These are phyloP conservation scores for Hordeum pubiflorum DNA, from an alignment of 202 grass and related monocot species.

Conservation along the genomic window DNA sequence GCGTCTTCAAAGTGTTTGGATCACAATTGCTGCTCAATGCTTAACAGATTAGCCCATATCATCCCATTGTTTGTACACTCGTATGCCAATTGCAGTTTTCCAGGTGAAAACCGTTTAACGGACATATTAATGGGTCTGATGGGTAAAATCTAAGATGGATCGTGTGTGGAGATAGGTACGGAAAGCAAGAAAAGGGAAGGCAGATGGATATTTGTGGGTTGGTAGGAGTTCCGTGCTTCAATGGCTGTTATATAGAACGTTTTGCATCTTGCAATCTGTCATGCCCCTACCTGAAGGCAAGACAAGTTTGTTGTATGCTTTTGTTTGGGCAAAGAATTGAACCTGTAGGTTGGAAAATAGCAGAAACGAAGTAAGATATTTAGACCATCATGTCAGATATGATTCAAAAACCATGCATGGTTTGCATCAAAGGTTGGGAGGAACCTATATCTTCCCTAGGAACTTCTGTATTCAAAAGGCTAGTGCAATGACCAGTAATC, in stretches of 20 bases:
- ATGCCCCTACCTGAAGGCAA: not conserved
- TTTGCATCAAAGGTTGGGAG: not conserved
- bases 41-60: not conserved
- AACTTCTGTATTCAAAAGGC: not conserved
- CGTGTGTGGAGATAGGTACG: not conserved
- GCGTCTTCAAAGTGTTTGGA: not conserved
- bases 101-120: not conserved
- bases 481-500: not conserved
- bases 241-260: not conserved
- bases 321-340: not conserved
- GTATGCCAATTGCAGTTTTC: not conserved
- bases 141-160: not conserved
- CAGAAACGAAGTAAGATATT: not conserved
- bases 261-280: not conserved
- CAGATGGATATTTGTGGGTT: not conserved
- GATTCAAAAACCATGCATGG: not conserved
- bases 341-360: not conserved
- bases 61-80: not conserved
- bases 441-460: not conserved
- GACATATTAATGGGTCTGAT: not conserved
- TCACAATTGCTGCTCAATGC: not conserved
- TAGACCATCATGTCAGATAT: not conserved
- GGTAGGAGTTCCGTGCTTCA: not conserved
- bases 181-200: not conserved
- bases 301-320: not conserved